Evolutionary conservation across 768 basidiomycete species (phyloP).

Genomic region (Rhodotorula taiwanensis): DNA sequence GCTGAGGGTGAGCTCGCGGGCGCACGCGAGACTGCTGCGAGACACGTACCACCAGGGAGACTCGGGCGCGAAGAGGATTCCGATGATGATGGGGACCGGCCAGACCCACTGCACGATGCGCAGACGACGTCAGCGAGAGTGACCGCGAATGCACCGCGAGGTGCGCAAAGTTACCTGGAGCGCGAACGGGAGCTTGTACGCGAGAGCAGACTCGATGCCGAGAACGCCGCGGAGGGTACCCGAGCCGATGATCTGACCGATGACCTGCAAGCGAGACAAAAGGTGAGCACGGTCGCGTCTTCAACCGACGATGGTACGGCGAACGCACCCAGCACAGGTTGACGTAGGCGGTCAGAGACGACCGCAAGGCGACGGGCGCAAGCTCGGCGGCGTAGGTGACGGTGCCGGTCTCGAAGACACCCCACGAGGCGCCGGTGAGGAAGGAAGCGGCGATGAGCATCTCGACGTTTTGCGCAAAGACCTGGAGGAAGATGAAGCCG

Average conservation of each 20-base stretch:
- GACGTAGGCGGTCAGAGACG: conserved; percentile 41
- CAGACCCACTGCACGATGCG: conserved; percentile 45
- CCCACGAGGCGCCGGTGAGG: no score
- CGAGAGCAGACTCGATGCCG: conserved; percentile 19
- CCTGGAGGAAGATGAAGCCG: conserved; percentile 40
- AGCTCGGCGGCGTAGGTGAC: conserved; percentile 43
- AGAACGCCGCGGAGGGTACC: conserved; percentile 39
- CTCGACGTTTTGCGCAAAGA: conserved; percentile 37
- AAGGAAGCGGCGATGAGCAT: conserved; percentile 25
- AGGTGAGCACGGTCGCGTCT: no score
- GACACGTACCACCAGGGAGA: conserved; percentile 44
- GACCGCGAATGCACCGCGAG: no score
- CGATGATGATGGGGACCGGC: conserved; percentile 43
- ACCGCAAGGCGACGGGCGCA: conserved; percentile 23
- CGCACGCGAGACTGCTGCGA: no score
- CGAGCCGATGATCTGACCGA: conserved; percentile 39
- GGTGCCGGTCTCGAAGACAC: conserved; percentile 41
- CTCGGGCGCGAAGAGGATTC: conserved; percentile 41
- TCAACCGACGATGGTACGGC: conserved; percentile 2
- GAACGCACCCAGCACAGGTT: conserved; percentile 45
- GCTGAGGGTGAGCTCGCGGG: no score
- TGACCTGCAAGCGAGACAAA: conserved; percentile 10
- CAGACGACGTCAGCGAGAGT: no score
- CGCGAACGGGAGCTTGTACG: conserved; percentile 17
- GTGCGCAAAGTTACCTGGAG: no score